These are phyloP conservation scores for Metschnikowia gruessii DNA, from an alignment of 805 yeast species.

Conservation along the genomic window DNA sequence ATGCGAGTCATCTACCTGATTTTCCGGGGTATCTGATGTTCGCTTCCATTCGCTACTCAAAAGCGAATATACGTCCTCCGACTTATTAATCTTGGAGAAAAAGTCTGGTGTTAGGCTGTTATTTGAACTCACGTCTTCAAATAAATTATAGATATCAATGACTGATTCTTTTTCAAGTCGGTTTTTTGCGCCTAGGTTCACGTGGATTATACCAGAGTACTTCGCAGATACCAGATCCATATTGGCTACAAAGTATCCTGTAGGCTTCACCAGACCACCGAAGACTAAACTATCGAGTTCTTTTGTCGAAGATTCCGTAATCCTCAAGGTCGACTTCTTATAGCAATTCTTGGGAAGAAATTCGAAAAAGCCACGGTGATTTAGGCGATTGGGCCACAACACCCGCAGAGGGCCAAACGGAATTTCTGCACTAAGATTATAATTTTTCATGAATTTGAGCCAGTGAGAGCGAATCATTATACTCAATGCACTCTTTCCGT, in stretches of 20 bases:
- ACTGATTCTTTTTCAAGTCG: conserved; percentile 16
- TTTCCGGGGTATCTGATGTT: background rate
- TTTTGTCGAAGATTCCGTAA: conserved; percentile 14
- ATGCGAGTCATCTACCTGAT: background rate
- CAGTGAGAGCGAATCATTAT: conserved; percentile 26
- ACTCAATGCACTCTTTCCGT: conserved; percentile 19
- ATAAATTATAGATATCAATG: conserved; percentile 28
- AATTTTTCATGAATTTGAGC: conserved; percentile 27
- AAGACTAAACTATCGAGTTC: conserved; percentile 24
- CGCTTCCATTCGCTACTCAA: conserved; percentile 9
- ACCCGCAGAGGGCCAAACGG: conserved; percentile 22
- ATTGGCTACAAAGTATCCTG: conserved; percentile 30
- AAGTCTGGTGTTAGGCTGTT: conserved; percentile 10
- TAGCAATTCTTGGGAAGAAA: conserved; percentile 24
- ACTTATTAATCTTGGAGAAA: conserved; percentile 3
- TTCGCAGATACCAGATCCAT: conserved; percentile 28
- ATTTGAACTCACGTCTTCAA: conserved; percentile 33
- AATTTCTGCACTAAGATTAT: conserved; percentile 22
- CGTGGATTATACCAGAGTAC: conserved; percentile 32
- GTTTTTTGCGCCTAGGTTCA: conserved; percentile 8
- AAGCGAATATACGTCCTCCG: conserved; percentile 1
- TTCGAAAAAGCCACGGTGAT: conserved; percentile 37
- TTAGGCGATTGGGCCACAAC: conserved; percentile 37
- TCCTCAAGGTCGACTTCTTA: conserved; percentile 29
- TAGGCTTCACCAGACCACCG: conserved; percentile 12